Percentiles rank a stretch among this genome's conserved stretches.
phyloP scores from a whole-genome alignment of 169 alveolate species.

The Plasmodium reichenowi region DNA sequence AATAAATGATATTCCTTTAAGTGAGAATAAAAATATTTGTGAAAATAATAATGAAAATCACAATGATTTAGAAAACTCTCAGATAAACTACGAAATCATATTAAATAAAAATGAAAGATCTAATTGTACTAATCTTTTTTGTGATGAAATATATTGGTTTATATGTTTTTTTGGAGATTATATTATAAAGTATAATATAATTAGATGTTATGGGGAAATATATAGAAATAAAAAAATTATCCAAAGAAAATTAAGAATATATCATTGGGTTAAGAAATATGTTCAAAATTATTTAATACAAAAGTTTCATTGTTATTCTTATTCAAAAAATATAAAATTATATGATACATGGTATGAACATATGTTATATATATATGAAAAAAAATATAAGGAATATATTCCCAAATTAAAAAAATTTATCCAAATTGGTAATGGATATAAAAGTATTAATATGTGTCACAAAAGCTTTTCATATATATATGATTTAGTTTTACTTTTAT shows the following conservation, averaged over 20 bases:
- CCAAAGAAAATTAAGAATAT: slow-evolving; percentile 45
- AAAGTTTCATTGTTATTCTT: slow-evolving; percentile 9
- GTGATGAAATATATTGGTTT: slow-evolving; percentile 43
- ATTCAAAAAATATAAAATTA: slow-evolving; percentile 14
- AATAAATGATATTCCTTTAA: neutral
- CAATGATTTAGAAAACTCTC: neutral
- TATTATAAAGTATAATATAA: slow-evolving; percentile 50
- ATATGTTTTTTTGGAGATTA: slow-evolving; percentile 63
- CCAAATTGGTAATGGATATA: slow-evolving; percentile 68
- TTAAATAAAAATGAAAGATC: neutral
- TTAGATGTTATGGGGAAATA: slow-evolving; percentile 43
- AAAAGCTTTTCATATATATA: slow-evolving; percentile 61
- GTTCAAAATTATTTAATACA: slow-evolving; percentile 14
- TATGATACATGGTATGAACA: neutral
- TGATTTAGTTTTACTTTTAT: slow-evolving; percentile 43
- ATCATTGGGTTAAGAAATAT: slow-evolving; percentile 23
- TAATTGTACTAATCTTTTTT: slow-evolving; percentile 18
- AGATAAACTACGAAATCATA: no score
- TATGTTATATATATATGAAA: slow-evolving; percentile 18
- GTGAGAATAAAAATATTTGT: neutral
- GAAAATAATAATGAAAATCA: neutral
- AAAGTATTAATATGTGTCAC: slow-evolving; percentile 42
- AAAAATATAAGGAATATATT: slow-evolving; percentile 8
- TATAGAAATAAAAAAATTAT: neutral
- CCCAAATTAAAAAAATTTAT: slow-evolving; percentile 29